A percentile compares a stretch with the other conserved stretches of the same genome.
Evolutionary conservation across 163 green algal species (phyloP).

Genomic region (Volvox carteri): DNA sequence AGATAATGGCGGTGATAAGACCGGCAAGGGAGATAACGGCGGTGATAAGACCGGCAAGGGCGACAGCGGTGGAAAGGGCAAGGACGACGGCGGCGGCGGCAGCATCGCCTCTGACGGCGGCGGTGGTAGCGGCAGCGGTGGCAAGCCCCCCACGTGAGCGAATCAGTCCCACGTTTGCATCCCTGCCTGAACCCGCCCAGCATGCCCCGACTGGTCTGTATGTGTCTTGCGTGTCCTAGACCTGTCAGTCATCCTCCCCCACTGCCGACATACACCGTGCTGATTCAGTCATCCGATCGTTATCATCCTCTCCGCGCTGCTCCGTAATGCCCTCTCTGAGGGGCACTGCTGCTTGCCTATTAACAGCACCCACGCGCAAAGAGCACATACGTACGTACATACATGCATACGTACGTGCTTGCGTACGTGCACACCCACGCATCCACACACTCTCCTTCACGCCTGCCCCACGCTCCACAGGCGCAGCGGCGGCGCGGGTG

Average conservation of each 20-base stretch:
- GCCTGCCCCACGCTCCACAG: background rate
- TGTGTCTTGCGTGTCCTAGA: too few species aligned
- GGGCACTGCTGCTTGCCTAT: background rate
- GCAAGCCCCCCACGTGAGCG: background rate
- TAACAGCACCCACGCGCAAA: background rate
- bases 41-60: background rate
- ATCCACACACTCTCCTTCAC: background rate
- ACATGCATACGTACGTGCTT: background rate
- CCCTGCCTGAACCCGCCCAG: too few species aligned
- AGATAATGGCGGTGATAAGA: background rate
- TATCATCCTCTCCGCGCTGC: background rate
- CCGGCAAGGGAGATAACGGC: background rate
- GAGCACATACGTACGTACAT: background rate
- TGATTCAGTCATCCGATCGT: background rate
- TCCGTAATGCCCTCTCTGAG: background rate
- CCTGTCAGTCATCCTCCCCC: background rate
- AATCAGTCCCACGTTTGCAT: too few species aligned
- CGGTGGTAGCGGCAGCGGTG: background rate
- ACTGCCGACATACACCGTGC: background rate
- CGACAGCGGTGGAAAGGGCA: background rate
- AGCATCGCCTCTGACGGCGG: background rate
- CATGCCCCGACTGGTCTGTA: too few species aligned
- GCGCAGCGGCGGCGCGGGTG: conserved; percentile 12
- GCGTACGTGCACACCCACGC: background rate
- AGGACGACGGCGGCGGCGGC: too few species aligned